Evolutionary conservation across 108 stramenopile species (phyloP).

Genomic region (Nitzschia sp.): DNA sequence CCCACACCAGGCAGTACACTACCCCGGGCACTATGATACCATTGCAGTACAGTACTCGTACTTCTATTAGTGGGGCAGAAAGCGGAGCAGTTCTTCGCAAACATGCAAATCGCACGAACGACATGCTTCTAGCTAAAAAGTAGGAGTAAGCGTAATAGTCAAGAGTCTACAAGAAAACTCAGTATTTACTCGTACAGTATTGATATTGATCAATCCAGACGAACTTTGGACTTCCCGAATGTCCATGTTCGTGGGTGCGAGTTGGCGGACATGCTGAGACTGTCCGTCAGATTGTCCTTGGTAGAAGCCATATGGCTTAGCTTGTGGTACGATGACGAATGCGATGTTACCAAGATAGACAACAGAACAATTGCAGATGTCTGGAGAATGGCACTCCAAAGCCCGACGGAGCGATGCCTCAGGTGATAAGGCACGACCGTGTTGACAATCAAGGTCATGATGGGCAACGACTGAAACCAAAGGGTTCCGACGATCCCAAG

Average conservation of each 20-base stretch:
- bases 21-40: too few species aligned
- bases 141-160: too few species aligned
- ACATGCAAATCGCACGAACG: too few species aligned
- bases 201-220: too few species aligned
- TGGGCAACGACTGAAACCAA: conserved; percentile 76
- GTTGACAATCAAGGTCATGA: conserved; percentile 60
- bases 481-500: conserved; percentile 65
- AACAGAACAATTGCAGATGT: conserved; percentile 56
- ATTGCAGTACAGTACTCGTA: too few species aligned
- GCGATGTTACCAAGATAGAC: conserved; percentile 74
- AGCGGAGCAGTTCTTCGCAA: too few species aligned
- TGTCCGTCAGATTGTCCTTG: conserved; percentile 37
- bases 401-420: conserved; percentile 67
- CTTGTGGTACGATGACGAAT: conserved; percentile 70
- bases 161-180: too few species aligned
- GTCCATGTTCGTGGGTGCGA: conserved; percentile 29
- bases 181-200: too few species aligned
- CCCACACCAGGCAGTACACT: too few species aligned
- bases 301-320: conserved; percentile 42
- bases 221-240: conserved; percentile 39
- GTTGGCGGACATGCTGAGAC: conserved; percentile 4
- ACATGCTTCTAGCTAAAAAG: too few species aligned
- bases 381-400: conserved; percentile 64
- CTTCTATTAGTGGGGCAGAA: too few species aligned
- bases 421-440: conserved; percentile 58